Conservation (phyloP, 179 eudicot species). For the Corrigiola litoralis region DNA sequence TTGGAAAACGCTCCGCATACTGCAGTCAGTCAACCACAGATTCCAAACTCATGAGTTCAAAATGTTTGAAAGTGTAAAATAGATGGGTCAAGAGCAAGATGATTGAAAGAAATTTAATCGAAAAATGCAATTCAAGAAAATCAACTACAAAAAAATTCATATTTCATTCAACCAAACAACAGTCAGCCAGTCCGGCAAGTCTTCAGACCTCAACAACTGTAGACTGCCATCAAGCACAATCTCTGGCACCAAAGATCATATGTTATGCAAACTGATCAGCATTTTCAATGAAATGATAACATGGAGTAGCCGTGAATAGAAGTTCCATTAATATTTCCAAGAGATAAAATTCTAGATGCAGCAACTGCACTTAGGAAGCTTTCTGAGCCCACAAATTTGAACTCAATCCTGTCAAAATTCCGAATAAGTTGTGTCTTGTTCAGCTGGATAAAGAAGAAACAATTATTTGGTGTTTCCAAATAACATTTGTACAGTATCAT, state of each 20-base stretch:
- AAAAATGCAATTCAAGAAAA: not conserved
- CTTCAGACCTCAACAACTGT: not conserved
- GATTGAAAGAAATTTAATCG: not conserved
- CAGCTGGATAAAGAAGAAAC: too few relatives aligned
- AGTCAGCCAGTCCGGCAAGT: not conserved
- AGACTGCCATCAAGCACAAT: too few relatives aligned
- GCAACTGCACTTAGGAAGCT: too few relatives aligned
- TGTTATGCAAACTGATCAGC: not conserved
- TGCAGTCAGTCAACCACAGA: slow-evolving; percentile 27
- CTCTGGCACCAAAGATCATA: not conserved
- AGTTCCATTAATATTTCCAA: too few relatives aligned
- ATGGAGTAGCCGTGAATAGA: too few relatives aligned
- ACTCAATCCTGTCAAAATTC: too few relatives aligned
- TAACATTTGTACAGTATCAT: too few relatives aligned
- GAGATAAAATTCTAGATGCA: too few relatives aligned
- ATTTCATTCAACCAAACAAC: not conserved
- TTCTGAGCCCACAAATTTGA: not conserved
- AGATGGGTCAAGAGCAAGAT: not conserved
- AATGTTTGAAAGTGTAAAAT: not conserved
- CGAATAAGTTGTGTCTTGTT: too few relatives aligned
- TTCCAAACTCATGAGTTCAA: not conserved
- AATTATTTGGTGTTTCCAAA: too few relatives aligned
- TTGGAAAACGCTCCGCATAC: slow-evolving; percentile 85
- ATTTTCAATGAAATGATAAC: too few relatives aligned
- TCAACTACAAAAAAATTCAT: not conserved